Percentiles rank a stretch among this genome's conserved stretches.
These are phyloP conservation scores for Ophiostoma piceae DNA, from an alignment of 2,329 filamentous ascomycete genomes.

Conservation along the genomic window DNA sequence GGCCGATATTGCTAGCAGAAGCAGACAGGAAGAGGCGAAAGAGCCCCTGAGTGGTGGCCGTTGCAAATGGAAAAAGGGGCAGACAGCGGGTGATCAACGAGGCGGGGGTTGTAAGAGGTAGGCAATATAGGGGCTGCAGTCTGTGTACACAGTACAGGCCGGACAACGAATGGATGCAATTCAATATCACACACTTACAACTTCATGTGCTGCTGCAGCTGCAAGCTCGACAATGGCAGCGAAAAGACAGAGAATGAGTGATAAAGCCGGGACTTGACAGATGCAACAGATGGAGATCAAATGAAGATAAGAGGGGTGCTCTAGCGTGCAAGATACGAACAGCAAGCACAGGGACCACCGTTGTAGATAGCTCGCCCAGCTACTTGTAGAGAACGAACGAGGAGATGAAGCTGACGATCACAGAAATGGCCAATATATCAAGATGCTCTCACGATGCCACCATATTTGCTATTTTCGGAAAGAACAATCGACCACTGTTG, in stretches of 20 bases:
- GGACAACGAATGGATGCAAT: background rate
- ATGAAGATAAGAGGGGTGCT: background rate
- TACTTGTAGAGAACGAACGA: background rate
- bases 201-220: background rate
- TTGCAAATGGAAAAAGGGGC: constrained; percentile 14
- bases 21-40: background rate
- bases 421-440: background rate
- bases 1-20: background rate
- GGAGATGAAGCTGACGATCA: background rate
- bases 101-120: constrained; percentile 4
- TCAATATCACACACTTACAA: background rate
- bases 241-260: background rate
- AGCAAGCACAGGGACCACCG: background rate
- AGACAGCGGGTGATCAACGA: constrained; percentile 12
- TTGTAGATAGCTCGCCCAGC: background rate
- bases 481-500: background rate
- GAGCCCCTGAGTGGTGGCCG: constrained; percentile 7
- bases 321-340: background rate
- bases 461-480: background rate
- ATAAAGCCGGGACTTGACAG: background rate
- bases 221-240: background rate
- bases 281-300: background rate
- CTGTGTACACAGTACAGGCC: background rate
- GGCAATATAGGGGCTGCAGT: background rate
- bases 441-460: background rate